Conservation (phyloP, 2,329 filamentous ascomycete species). For the Arthrobotrys conoides region DNA sequence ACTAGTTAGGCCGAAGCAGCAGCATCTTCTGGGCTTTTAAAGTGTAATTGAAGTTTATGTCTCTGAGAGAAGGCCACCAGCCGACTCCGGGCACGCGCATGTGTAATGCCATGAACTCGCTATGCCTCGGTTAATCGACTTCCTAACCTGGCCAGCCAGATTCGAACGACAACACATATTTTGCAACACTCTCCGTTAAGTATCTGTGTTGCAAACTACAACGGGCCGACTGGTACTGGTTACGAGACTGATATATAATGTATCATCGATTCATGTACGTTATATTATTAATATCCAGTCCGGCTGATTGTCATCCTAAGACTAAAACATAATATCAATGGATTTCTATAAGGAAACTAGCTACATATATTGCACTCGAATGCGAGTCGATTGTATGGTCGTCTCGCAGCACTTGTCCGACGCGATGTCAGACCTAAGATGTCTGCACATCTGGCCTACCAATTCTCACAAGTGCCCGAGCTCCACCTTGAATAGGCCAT, state of each 20-base stretch:
- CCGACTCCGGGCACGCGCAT: conserved; percentile 18
- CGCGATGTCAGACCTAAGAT: not conserved
- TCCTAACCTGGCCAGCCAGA: not conserved
- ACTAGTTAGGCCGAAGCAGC: not conserved
- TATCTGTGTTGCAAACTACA: not conserved
- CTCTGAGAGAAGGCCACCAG: not conserved
- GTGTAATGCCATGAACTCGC: not conserved
- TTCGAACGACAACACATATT: conserved; percentile 6
- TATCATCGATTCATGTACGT: no score
- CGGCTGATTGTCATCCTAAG: not conserved
- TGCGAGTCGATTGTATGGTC: no score
- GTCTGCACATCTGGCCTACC: not conserved
- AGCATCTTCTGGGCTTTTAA: not conserved
- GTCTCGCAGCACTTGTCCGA: no score
- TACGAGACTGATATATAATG: not conserved
- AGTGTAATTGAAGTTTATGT: not conserved
- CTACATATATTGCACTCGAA: no score
- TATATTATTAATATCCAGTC: no score
- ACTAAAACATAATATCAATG: no score
- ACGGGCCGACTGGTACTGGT: not conserved
- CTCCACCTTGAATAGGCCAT: not conserved
- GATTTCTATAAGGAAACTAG: no score
- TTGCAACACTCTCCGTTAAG: not conserved
- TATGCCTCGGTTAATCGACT: conserved; percentile 21
- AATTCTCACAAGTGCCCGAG: not conserved